Percentiles rank a stretch among this genome's conserved stretches.
Conservation (phyloP, 192 early-diverging fungal species). For the Diversispora eburnea region DNA sequence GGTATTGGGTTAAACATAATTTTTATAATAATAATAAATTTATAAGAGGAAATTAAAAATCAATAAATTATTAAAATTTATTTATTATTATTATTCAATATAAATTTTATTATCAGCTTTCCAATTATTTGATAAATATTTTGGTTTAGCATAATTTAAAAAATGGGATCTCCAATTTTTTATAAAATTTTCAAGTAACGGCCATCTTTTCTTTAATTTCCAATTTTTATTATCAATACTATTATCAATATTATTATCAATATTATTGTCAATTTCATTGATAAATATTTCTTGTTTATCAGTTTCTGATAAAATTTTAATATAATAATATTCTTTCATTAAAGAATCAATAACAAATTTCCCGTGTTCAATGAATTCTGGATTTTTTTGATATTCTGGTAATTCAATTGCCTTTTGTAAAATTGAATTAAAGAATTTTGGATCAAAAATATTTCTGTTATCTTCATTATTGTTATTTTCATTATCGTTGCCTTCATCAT, state of each 20-base stretch:
- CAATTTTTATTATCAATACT: no score
- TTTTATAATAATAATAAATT: no score
- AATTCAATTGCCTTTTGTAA: not conserved
- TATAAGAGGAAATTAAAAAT: no score
- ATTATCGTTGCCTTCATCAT: not conserved
- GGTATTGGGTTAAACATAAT: no score
- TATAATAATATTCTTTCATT: not conserved
- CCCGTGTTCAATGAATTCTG: slow-evolving; percentile 6
- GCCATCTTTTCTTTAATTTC: not conserved
- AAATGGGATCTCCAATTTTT: not conserved
- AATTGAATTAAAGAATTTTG: not conserved
- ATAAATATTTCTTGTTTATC: not conserved
- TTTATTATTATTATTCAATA: not conserved
- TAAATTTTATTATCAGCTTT: not conserved
- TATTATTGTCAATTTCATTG: no score
- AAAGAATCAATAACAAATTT: not conserved
- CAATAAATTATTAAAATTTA: no score
- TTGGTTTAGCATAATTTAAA: not conserved
- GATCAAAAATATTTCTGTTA: no score
- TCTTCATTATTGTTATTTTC: not conserved
- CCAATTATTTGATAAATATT: not conserved
- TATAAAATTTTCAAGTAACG: not conserved
- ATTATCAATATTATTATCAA: no score
- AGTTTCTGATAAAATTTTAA: not conserved
- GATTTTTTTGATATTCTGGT: not conserved